Percentiles rank a stretch among this genome's conserved stretches.
phyloP scores from a whole-genome alignment of 768 basidiomycete genomes.

The Phylloporus arenicola region DNA sequence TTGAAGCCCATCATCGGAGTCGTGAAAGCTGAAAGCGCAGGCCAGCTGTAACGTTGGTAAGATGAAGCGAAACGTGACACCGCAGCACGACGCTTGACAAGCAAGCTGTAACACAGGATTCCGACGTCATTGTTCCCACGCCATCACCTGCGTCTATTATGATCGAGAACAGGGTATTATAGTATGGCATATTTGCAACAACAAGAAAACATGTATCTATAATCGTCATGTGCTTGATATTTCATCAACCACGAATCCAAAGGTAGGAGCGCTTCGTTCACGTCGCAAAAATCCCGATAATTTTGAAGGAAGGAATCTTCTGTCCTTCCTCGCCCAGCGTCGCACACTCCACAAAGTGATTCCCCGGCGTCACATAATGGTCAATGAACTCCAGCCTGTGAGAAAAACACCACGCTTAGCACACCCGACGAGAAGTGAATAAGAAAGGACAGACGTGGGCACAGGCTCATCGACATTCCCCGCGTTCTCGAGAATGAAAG shows the following conservation, averaged over 20 bases:
- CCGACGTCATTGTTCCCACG: constrained; percentile 24
- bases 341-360: constrained; percentile 91
- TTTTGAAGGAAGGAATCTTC: constrained; percentile 76
- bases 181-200: not conserved
- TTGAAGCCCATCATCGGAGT: constrained; percentile 12
- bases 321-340: constrained; percentile 84
- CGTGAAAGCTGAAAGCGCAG: not conserved
- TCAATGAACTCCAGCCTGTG: constrained; percentile 81
- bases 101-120: constrained; percentile 2
- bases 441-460: constrained; percentile 54
- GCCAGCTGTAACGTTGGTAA: constrained; percentile 1
- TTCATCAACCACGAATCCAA: not conserved
- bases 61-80: not conserved
- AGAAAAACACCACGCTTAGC: not conserved
- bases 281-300: constrained; percentile 85
- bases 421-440: not conserved
- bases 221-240: not conserved
- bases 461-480: constrained; percentile 56
- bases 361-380: constrained; percentile 74
- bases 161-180: not conserved
- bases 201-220: constrained; percentile 1
- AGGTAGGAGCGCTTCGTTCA: constrained; percentile 26
- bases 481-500: constrained; percentile 70
- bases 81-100: not conserved
- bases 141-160: not conserved